These are phyloP conservation scores for Backusella morwellensis DNA, from an alignment of 192 early-diverging fungal genomes.

Conservation along the genomic window DNA sequence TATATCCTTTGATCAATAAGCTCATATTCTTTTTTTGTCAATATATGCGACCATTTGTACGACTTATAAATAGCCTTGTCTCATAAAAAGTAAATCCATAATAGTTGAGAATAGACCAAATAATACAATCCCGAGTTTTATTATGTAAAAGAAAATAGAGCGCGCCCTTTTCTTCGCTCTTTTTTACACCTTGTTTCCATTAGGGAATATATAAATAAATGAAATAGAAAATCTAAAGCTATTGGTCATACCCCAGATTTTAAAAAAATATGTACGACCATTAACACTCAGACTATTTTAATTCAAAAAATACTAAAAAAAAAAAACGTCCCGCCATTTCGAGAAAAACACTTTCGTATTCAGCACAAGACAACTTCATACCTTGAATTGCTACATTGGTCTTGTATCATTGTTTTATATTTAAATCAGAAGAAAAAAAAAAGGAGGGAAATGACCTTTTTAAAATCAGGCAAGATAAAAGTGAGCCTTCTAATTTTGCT, in stretches of 20 bases:
- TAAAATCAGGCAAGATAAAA: not conserved
- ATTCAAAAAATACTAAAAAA: not conserved
- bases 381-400: not conserved
- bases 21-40: too few species aligned
- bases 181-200: not conserved
- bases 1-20: not conserved
- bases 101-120: not conserved
- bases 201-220: constrained; percentile 4
- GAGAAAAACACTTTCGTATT: not conserved
- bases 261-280: not conserved
- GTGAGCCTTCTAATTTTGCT: not conserved
- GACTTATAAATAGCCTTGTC: not conserved
- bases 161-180: not conserved
- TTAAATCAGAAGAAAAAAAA: not conserved
- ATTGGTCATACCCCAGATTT: constrained; percentile 6
- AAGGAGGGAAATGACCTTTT: not conserved
- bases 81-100: not conserved
- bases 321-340: not conserved
- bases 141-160: not conserved
- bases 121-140: not conserved
- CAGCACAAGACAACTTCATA: not conserved
- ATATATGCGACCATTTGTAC: not conserved
- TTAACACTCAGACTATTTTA: not conserved
- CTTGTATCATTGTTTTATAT: not conserved
- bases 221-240: not conserved